A percentile compares a stretch with the other conserved stretches of the same genome.
Conservation (phyloP, 2,329 filamentous ascomycete genomes). For the Colletotrichum agaves region DNA sequence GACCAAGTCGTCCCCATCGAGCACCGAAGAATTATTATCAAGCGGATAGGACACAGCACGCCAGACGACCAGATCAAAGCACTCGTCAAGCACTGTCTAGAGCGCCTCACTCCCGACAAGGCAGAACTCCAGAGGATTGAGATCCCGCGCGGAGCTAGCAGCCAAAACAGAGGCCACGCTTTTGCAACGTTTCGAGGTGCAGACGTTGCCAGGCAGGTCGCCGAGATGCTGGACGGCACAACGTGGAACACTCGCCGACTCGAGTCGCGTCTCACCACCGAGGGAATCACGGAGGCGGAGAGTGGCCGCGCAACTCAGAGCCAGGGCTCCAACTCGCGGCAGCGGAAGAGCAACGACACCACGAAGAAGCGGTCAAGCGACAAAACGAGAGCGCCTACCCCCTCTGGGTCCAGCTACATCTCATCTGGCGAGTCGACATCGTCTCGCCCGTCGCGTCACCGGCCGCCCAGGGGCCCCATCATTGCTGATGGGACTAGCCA, state of each 20-base stretch:
- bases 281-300: constrained; percentile 14
- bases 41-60: constrained; percentile 4
- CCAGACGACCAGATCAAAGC: constrained; percentile 26
- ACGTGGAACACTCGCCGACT: not conserved
- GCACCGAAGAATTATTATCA: constrained; percentile 26
- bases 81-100: constrained; percentile 15
- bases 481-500: constrained; percentile 5
- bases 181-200: constrained; percentile 25
- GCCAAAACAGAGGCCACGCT: constrained; percentile 16
- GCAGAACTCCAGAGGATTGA: constrained; percentile 28
- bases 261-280: constrained; percentile 17
- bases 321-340: not conserved
- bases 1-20: not conserved
- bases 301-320: not conserved
- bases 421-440: constrained; percentile 11
- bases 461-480: not conserved
- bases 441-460: not conserved
- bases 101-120: constrained; percentile 8
- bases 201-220: constrained; percentile 1
- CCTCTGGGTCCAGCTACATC: not conserved
- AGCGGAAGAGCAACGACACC: constrained; percentile 11
- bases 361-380: constrained; percentile 11
- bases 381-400: not conserved
- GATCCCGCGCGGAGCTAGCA: constrained; percentile 15
- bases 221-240: constrained; percentile 13